These are phyloP conservation scores for Erodium maritimum DNA, from an alignment of 345 rosid genomes.

Conservation along the genomic window DNA sequence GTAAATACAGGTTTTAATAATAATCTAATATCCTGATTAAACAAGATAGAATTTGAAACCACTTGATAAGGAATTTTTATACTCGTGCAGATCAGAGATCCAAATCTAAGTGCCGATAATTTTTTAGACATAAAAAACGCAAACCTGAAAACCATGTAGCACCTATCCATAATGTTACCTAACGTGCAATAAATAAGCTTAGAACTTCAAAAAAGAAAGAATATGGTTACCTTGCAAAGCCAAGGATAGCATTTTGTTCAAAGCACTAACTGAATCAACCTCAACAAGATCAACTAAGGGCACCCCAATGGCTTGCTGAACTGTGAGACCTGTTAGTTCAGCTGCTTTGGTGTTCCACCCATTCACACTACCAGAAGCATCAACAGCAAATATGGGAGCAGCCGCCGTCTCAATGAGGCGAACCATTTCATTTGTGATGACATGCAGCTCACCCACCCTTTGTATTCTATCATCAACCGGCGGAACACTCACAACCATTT, in stretches of 20 bases:
- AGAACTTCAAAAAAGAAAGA: conserved; percentile 11
- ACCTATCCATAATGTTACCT: conserved; percentile 1
- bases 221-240: conserved; percentile 47
- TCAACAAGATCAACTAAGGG: conserved; percentile 43
- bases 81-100: not conserved
- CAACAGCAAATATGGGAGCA: conserved; percentile 74
- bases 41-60: not conserved
- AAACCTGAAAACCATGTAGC: conserved; percentile 4
- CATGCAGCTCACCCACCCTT: conserved; percentile 45
- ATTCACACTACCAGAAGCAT: conserved; percentile 50
- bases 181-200: not conserved
- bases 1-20: no score
- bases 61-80: not conserved
- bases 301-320: conserved; percentile 66
- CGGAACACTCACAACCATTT: conserved; percentile 34
- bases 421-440: conserved; percentile 67
- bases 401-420: conserved; percentile 80
- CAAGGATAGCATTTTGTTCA: conserved; percentile 30
- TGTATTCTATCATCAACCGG: conserved; percentile 31
- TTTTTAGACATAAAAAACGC: not conserved
- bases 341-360: conserved; percentile 80
- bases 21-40: not conserved
- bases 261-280: conserved; percentile 28
- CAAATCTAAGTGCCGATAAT: conserved; percentile 4
- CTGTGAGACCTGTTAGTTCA: conserved; percentile 57